Base-by-base conservation (phyloP, 805 yeast species). In the Pachysolen tannophilus region DNA sequence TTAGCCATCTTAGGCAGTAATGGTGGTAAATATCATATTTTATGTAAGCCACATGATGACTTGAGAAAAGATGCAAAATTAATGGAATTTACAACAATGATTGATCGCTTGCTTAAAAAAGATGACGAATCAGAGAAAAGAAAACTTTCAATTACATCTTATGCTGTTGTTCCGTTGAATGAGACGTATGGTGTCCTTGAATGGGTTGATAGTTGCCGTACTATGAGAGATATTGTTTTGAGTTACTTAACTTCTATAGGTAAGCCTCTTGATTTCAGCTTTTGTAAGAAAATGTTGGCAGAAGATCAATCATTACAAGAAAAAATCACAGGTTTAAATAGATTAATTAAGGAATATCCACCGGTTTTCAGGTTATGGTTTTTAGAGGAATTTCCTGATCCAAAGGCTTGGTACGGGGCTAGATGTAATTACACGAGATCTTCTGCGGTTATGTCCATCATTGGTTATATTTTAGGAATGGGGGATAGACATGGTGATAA, bases 401-500 rank as follows among this genome's bases (percentile, higher is more conserved):
- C 97, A 0, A 72, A 78, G 6, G 62, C 75, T 2, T 92, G 98
- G 98, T 82, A 85, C 41, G 67, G 69, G 28, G 83, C 90, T 1
- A 61, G 97, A 37, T 79, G 78, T 32, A 65, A 67, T 24, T 94
- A 72, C 52, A 77, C 84, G 0, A 65, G 94, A 36, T 77, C 95
- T 0, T 66, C 82, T 19, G 96, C 97, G 0, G 97, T 90, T 0
- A 92, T 94, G 98, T 87, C 97, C 0, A 86, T 92, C 65, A 95
- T 90, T 5, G 98, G 99, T 0, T 85, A 84, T 52, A 75, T 92
- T 30, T 65, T 92, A 19, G 98, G 98, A 7, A 67, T 92, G 33
- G 99, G 99, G 17, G 99, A 92, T 56, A 68, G 99, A 26, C 99
- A 92, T 53, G 82, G 95, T 46, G 99, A 92, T 50, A 92, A 92